Evolutionary conservation across 345 rosid species (phyloP), one percentile per base, ranked within the genome.

Genomic region (Sonneratia caseolaris): DNA sequence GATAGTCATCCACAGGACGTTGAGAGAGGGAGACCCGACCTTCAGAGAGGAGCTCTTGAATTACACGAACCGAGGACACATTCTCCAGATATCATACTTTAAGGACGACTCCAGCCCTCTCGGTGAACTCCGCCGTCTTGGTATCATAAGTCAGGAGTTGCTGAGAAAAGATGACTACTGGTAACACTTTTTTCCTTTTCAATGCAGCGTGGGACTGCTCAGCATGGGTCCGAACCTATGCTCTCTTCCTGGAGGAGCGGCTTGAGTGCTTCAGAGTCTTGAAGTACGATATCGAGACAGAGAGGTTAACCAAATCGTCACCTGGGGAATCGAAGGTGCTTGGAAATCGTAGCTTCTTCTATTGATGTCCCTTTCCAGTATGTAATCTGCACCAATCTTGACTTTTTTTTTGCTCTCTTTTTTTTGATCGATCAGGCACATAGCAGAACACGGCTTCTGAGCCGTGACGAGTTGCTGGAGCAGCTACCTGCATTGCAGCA

Each of bases 171-270:
- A 42, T 42, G 45, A 9, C 45, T 2, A 40, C 5, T 13, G 51
- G 13, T 47, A 47, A 9, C 5, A 13, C 45, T 42, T 8, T 47
- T 47, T 12, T 47, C 15, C 15, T 47, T 47, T 47, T 47, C 51
- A 47, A 47, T 47, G 77, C 84, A 95, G 99, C 97, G n/a, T 95
- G 99, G 97, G 97, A 95, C 75, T 92, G 96, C 79, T 95, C 97
- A 4, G 96, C 97, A 6, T 95, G 99, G 99, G 90, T 87, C 38
- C 82, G 99, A 43, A 86, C 96, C 1, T 95, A 92, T 71, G 96
- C 98, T 10, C 96, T 86, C 5, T 95, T 90, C 72, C 77, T 95
- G 11, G 98, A 95, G 84, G 98, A 95, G 75, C 76, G 97, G 68
- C 88, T 95, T 21, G 98, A 95, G 79, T 95, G 99, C 67, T 95